Base-by-base conservation (phyloP, 768 basidiomycete species). In the Lentinula sp. region DNA sequence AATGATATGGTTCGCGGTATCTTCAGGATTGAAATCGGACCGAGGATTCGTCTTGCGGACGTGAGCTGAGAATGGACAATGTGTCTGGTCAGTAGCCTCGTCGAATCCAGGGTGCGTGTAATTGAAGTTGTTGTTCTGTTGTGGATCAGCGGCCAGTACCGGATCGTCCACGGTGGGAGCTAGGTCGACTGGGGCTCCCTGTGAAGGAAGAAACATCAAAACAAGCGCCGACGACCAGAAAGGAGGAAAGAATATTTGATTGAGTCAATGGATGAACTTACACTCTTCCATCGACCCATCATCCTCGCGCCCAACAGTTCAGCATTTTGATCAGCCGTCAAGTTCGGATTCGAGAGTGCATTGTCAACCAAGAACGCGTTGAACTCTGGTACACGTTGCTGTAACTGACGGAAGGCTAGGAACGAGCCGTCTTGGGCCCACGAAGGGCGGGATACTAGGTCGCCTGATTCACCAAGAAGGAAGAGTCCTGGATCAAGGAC, bases 111-210 rank as follows among this genome's bases (percentile, higher is more conserved):
- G 57, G n/a, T 65, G 63, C 0, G 68, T 60, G 37, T 67, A 78
- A 55, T 70, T 67, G 60, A 77, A 76, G 48, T 75, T 60, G 62
- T 77, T 72, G 64, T 71, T 72, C 16, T 64, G 57, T 28, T 56
- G 48, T 5, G 63, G 60, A 61, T 74, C 66, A 1, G 56, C 36
- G 0, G 62, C 67, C 60, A 63, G 71, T 33, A 42, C 61, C 0
- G 54, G 65, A 59, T 75, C 67, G 41, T 74, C 74, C 4, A 60
- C 51, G 16, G 63, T 62, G 6, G 74, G 72, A 16, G 64, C 42
- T 7, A 68, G 61, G 45, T 70, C 72, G 48, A 76, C 60, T 6
- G 75, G 76, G 0, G 74, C 74, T 13, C 74, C 73, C 72, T 73
- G 4, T 6, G 13, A 54, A 23, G n/a, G 10, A 56, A 12, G 37